Evolutionary conservation across 148 eudicot species (phyloP).

Genomic region (Camellia granthamiana): DNA sequence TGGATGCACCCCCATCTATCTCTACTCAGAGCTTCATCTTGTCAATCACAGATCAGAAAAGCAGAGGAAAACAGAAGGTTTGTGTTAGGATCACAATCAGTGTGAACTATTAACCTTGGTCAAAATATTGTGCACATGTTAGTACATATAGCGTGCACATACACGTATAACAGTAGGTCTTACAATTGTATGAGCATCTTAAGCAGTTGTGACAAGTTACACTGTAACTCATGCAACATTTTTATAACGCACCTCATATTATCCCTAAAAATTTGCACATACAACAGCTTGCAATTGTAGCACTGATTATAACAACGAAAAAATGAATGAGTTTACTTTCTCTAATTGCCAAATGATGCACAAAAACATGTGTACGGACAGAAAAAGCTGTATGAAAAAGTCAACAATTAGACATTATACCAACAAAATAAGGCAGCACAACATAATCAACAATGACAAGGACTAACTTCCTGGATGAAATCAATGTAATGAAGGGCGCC

Average conservation of each 20-base stretch:
- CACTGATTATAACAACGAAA: background rate
- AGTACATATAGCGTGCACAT: no score
- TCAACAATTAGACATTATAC: background rate
- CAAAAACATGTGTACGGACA: background rate
- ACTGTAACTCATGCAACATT: no score
- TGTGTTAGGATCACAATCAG: no score
- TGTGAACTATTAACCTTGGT: no score
- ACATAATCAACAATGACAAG: slow-evolving; percentile 23
- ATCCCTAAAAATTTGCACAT: no score
- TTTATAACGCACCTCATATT: no score
- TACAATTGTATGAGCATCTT: background rate
- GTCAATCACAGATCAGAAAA: no score
- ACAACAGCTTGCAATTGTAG: no score
- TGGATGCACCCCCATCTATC: background rate
- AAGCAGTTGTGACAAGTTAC: no score
- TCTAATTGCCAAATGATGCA: background rate
- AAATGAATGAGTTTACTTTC: background rate
- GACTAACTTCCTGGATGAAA: slow-evolving; percentile 47
- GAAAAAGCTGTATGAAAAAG: background rate
- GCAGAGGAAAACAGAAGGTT: no score
- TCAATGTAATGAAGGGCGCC: slow-evolving; percentile 66
- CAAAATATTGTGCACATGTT: background rate
- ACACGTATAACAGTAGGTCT: no score
- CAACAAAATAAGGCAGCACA: slow-evolving; percentile 5
- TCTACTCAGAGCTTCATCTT: background rate